Evolutionary conservation across 164 flowering plant genomes (phyloP), one percentile per base, ranked within the genome.

Genomic region (Euptelea pleiosperma): DNA sequence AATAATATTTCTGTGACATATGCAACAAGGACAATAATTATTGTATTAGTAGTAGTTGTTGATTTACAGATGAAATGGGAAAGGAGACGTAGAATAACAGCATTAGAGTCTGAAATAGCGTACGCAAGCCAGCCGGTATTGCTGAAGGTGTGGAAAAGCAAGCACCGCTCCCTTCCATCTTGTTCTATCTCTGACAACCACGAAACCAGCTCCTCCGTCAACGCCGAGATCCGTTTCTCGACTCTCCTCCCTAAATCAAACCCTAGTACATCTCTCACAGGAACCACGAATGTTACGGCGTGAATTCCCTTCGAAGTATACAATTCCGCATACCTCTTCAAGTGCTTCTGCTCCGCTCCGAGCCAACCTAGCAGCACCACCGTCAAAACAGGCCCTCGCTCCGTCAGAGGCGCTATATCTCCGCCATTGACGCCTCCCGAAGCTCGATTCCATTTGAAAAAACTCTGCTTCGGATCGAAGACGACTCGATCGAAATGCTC

Each of bases 121-220:
- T 82, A 93, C 99, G 66, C 78, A 60, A 91, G 71, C 99, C 96
- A 94, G 48, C 97, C 77, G 1, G 99, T 84, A 57, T 88, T 94
- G 73, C 99, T 94, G 68, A 94, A 94, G 11, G 91, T 88, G 62
- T 90, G 99, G 58, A 94, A 88, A 18, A 94, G 21, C 79, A 94
- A 77, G 51, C 73, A 60, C 62, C 95, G 64, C 15, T 87, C 83
- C 50, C 75, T 55, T 14, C 82, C 91, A 66, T 79, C 89, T 6
- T 65, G 60, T 24, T 72, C 81, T 52, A 46, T 29, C 64, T 68
- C 76, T n/a, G 65, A 60, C 43, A 83, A 53, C 97, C 99, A 93
- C 9, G 52, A 42, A 15, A 63, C 71, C 44, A 93, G 67, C 76
- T 87, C 89, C 35, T 61, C 47, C 2, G 75, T 64, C 57, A 93